Evolutionary conservation across 176 grass and related monocot genomes (phyloP).

Genomic region (Lolium perenne): DNA sequence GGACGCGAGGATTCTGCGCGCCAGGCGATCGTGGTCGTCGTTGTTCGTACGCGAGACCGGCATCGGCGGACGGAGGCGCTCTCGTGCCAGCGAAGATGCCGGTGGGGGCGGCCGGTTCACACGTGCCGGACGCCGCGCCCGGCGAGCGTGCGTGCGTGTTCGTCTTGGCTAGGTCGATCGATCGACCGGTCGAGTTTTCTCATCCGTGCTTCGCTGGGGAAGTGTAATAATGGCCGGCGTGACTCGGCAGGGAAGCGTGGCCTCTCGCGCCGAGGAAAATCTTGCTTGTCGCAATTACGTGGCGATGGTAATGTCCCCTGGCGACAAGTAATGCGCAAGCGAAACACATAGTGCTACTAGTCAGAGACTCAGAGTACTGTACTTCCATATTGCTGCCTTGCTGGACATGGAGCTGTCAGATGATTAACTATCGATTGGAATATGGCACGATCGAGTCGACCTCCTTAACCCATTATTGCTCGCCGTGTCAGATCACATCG

Average conservation of each 20-base stretch:
- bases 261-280: constrained; percentile 2
- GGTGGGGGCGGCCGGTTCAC: no score
- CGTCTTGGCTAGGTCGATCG: no score
- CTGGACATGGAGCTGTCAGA: background rate
- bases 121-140: no score
- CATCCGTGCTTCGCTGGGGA: no score
- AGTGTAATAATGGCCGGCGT: background rate
- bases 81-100: no score
- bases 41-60: no score
- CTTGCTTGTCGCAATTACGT: background rate
- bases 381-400: background rate
- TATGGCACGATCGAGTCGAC: background rate
- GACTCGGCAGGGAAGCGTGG: background rate
- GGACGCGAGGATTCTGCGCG: background rate
- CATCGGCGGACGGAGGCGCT: background rate
- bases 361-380: no score
- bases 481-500: background rate
- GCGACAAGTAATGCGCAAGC: background rate
- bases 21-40: background rate
- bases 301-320: background rate
- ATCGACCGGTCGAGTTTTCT: no score
- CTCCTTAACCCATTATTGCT: background rate
- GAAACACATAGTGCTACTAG: no score
- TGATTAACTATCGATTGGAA: background rate
- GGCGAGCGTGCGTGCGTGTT: no score